Conservation (phyloP, 164 flowering plant genomes). For the Umbellularia californica region DNA sequence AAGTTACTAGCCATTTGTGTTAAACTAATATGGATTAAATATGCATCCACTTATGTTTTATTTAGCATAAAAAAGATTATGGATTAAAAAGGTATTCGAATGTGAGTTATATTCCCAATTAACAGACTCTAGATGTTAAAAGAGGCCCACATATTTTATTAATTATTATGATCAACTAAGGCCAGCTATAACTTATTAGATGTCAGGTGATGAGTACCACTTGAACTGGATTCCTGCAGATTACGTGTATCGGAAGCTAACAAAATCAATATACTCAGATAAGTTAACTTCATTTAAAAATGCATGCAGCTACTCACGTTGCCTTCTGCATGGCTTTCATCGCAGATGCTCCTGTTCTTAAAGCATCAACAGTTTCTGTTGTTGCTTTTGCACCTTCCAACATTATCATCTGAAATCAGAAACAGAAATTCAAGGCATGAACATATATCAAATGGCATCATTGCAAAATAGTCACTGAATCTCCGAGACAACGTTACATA, state of each 20-base stretch:
- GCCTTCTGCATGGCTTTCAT: conserved; percentile 52
- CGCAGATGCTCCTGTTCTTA: conserved; percentile 43
- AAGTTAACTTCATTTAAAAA: not conserved
- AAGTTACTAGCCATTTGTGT: not conserved
- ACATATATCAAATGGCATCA: not conserved
- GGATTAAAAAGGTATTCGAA: not conserved
- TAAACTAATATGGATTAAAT: not conserved
- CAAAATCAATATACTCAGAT: not conserved
- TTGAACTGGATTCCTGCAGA: not conserved
- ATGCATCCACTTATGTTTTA: not conserved
- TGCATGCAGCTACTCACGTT: conserved; percentile 25
- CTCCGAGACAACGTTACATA: not conserved
- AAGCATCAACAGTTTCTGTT: conserved; percentile 46
- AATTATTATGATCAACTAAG: not conserved
- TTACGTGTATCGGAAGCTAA: not conserved
- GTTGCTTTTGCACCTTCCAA: conserved; percentile 48
- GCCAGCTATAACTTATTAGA: not conserved
- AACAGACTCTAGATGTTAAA: not conserved
- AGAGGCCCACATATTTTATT: not conserved
- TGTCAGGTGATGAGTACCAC: not conserved
- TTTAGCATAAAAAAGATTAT: not conserved
- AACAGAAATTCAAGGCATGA: not conserved
- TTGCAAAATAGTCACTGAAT: too few relatives aligned
- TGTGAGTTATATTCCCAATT: not conserved
- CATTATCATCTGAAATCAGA: conserved; percentile 32